Base-by-base conservation (phyloP, 2,329 filamentous ascomycete genomes). In the Niveomyces coronatus region DNA sequence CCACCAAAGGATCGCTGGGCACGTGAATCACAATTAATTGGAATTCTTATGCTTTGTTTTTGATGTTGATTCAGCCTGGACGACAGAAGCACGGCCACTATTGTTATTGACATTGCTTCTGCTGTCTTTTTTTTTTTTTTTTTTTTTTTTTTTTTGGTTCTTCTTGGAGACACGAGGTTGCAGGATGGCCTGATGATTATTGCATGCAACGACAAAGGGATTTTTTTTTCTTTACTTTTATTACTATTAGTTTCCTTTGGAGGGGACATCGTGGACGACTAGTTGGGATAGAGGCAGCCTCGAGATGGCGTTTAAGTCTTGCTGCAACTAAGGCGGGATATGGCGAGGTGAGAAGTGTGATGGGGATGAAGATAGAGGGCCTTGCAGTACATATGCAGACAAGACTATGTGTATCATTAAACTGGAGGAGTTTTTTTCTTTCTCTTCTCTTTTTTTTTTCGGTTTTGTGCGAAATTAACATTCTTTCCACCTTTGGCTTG, bases 171-270 rank as follows among this genome's bases (percentile, higher is more conserved):
- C n/a, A 26, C 31, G 23, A 39, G 22, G 18, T 29, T 29, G 31
- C 28, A 34, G 29, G 34, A 28, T 29, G 23, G n/a, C 37, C 31
- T 39, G 14, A 39, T 14, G 37, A 39, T 31, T 28, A 31, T 36
- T 39, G 37, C 37, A 39, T 39, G 30, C 37, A 34, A 39, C 37
- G 37, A 39, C 30, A 29, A 30, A 27, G 29, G 34, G 16, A 39
- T 23, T n/a, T n/a, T n/a, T n/a, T n/a, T n/a, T n/a, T n/a, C n/a
- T n/a, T n/a, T n/a, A n/a, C n/a, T n/a, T n/a, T n/a, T n/a, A n/a
- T n/a, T n/a, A n/a, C n/a, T n/a, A n/a, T n/a, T n/a, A n/a, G n/a
- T n/a, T n/a, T n/a, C n/a, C n/a, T n/a, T n/a, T 39, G 29, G 37
- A 39, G 30, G 19, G 30, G 31, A 16, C 37, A 33, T 15, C 8